phyloP scores from a whole-genome alignment of 305 asterid genomes.

The Fraxinus nigra region DNA sequence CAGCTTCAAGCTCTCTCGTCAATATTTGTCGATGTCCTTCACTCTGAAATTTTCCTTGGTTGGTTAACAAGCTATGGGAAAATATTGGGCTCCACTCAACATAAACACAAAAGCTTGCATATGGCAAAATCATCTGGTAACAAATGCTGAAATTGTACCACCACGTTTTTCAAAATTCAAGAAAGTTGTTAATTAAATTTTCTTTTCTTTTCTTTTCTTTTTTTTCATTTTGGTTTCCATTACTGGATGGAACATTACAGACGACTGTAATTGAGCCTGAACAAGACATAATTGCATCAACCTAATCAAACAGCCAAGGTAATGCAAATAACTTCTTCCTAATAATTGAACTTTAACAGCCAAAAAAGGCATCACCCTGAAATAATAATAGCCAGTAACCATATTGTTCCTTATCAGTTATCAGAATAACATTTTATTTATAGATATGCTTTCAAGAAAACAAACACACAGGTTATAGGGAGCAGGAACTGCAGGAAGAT shows the following conservation, averaged over 20 bases:
- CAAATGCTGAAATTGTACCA: background rate
- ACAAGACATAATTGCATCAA: slow-evolving; percentile 3
- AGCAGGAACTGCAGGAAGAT: background rate
- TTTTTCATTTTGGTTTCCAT: background rate
- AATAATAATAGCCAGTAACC: background rate
- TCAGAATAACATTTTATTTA: slow-evolving; percentile 3
- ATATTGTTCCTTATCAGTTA: slow-evolving; percentile 10
- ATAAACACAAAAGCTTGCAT: background rate
- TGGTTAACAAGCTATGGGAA: slow-evolving; percentile 11
- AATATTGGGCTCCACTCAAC: slow-evolving; percentile 9
- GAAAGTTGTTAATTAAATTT: background rate
- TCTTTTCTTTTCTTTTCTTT: background rate
- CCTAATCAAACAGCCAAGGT: background rate
- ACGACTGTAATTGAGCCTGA: background rate
- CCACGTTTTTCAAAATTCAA: background rate
- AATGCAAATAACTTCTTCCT: slow-evolving; percentile 3
- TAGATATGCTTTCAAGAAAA: background rate
- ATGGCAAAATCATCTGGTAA: background rate
- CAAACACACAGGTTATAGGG: background rate
- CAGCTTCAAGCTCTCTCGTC: slow-evolving; percentile 96
- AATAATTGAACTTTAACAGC: slow-evolving; percentile 1
- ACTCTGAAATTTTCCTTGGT: slow-evolving; percentile 56
- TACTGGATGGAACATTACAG: background rate
- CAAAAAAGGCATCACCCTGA: background rate
- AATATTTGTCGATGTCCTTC: slow-evolving; percentile 99